Base-by-base conservation (phyloP, 2,329 filamentous ascomycete species). In the Pyrenophora tritici-repentis region DNA sequence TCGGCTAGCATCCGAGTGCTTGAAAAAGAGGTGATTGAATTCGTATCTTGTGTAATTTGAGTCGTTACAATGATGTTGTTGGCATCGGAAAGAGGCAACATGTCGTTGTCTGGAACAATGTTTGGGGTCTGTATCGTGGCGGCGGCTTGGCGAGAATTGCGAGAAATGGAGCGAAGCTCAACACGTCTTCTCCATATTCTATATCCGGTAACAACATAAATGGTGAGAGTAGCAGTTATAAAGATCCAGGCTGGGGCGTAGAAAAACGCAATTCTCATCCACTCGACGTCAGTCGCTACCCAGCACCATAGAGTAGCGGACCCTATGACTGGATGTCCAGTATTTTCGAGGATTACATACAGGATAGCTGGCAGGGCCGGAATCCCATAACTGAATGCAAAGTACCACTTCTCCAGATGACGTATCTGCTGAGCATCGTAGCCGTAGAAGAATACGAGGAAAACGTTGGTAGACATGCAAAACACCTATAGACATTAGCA, bases 381-480 rank as follows among this genome's bases (percentile, higher is more conserved):
- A 2, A 90, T 55, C 0, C 89, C 89, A 55, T 94, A 94, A 67
- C 88, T 91, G 48, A 79, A 67, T 1, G 86, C 26, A 1, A 90
- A 68, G 58, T 94, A 94, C 50, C 81, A 86, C 38, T 86, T 82
- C 67, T 94, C 90, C 67, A 93, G 80, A 37, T 73, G 78, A 9
- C 84, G 84, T 12, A 94, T 76, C 44, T 82, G 80, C 3, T 79
- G 73, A 1, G 86, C 83, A 52, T 88, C 84, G 61, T 86, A 92
- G 56, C 88, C 88, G 63, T 79, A 80, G 71, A 91, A 91, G 66
- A 94, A 91, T 0, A 89, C 91, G 12, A 93, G 75, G 70, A 90
- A 90, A 43, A 94, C 90, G 67, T 94, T 95, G 60, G 86, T 80
- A 1, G 90, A 89, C 90, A 95, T 94, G 46, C 87, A 85, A 51